Percentiles rank a stretch among this genome's conserved stretches.
These are phyloP conservation scores for Rosellinia necatrix DNA, from an alignment of 2,329 filamentous ascomycete species.

Conservation along the genomic window DNA sequence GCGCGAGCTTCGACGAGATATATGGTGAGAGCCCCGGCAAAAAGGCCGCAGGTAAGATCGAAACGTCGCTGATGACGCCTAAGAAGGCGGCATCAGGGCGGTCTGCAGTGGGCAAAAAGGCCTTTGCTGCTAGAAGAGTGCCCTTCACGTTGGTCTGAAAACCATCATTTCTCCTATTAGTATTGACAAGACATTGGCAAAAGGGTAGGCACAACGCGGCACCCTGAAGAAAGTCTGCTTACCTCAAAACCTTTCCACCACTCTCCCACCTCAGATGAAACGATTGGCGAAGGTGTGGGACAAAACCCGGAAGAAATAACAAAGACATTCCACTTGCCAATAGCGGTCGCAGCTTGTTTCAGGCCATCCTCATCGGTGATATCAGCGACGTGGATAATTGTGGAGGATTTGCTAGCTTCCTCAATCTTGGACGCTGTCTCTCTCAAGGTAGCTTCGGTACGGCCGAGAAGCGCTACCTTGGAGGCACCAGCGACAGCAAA, in stretches of 20 bases:
- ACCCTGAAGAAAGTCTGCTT: background rate
- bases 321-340: slow-evolving; percentile 13
- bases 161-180: background rate
- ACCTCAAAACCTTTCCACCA: slow-evolving; percentile 36
- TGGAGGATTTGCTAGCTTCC: background rate
- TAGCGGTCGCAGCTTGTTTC: background rate
- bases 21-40: slow-evolving; percentile 27
- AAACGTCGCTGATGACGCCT: slow-evolving; percentile 1
- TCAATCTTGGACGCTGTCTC: slow-evolving; percentile 14
- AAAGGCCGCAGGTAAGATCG: background rate
- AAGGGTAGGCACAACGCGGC: background rate
- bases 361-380: background rate
- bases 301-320: background rate
- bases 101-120: slow-evolving; percentile 13
- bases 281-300: background rate
- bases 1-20: slow-evolving; percentile 23
- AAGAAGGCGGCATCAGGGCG: slow-evolving; percentile 26
- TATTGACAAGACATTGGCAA: background rate
- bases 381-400: slow-evolving; percentile 1
- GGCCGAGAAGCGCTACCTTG: slow-evolving; percentile 19
- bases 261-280: slow-evolving; percentile 20
- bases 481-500: slow-evolving; percentile 23
- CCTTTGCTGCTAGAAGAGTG: slow-evolving; percentile 14
- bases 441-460: slow-evolving; percentile 6
- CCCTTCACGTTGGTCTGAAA: slow-evolving; percentile 27